A percentile compares a stretch with the other conserved stretches of the same genome.
Evolutionary conservation across 2,329 filamentous ascomycete species (phyloP).

Genomic region (Apiospora koreana): DNA sequence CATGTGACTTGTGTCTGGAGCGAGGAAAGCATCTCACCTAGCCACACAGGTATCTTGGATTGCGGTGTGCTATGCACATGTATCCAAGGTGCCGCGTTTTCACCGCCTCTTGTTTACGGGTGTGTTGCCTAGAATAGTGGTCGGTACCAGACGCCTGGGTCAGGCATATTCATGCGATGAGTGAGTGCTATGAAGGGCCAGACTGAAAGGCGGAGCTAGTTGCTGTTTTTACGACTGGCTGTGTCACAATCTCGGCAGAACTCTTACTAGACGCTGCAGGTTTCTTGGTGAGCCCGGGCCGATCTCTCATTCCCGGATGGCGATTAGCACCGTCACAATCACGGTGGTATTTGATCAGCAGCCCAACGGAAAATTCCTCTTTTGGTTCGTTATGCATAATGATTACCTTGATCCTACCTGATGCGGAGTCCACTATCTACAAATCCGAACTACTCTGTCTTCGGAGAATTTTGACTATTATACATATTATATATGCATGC

Average conservation of each 20-base stretch:
- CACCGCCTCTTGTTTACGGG: background rate
- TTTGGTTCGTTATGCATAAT: background rate
- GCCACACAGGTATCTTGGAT: background rate
- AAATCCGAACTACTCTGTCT: background rate
- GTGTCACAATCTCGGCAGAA: background rate
- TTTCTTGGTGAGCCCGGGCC: background rate
- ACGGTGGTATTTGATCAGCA: background rate
- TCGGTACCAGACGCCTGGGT: background rate
- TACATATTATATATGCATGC: too few species aligned
- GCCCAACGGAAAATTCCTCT: background rate
- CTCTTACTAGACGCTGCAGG: background rate
- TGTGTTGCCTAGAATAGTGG: background rate
- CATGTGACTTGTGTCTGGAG: background rate
- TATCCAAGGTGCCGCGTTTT: background rate
- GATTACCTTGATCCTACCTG: background rate
- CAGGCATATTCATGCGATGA: background rate
- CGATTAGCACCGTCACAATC: background rate
- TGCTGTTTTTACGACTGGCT: background rate
- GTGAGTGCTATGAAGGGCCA: background rate
- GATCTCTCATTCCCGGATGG: background rate
- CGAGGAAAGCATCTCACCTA: background rate
- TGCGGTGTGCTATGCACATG: background rate
- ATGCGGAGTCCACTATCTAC: background rate
- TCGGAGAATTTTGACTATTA: background rate
- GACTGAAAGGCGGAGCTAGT: background rate